phyloP scores from a whole-genome alignment of 371 early-diverging fungal genomes.

The Chytridiales sp. region DNA sequence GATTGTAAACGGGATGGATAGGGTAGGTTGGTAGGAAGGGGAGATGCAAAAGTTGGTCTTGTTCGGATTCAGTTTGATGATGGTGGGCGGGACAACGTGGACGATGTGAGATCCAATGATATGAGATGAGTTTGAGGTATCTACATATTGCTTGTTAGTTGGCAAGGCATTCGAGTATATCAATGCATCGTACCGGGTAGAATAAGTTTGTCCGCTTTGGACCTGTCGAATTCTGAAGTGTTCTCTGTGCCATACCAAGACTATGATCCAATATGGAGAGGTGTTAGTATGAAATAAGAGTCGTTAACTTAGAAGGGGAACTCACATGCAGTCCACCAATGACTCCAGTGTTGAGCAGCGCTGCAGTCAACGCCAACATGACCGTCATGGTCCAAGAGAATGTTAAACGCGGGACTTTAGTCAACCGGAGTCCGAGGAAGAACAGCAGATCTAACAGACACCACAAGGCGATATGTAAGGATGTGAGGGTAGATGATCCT shows the following conservation, averaged over 20 bases:
- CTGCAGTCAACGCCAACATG: constrained; percentile 5
- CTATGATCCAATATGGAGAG: not conserved
- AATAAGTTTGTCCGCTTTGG: not conserved
- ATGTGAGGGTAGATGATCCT: constrained; percentile 1
- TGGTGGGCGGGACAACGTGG: constrained; percentile 44
- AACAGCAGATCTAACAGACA: constrained; percentile 25
- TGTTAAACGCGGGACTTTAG: constrained; percentile 24
- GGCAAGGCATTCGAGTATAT: not conserved
- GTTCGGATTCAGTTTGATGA: constrained; percentile 40
- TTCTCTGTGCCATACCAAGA: not conserved
- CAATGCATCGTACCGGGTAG: not conserved
- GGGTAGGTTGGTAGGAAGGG: not conserved
- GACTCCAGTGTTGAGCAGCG: constrained; percentile 23
- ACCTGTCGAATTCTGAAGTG: not conserved
- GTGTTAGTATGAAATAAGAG: not conserved
- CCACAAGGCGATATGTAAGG: constrained; percentile 21
- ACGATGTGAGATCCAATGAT: constrained; percentile 48
- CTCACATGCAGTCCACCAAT: constrained; percentile 12
- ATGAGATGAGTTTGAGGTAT: constrained; percentile 26
- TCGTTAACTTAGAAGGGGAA: not conserved
- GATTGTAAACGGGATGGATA: constrained; percentile 31
- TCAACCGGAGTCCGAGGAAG: constrained; percentile 23
- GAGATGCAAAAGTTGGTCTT: constrained; percentile 29
- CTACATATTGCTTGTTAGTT: not conserved
- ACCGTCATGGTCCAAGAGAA: constrained; percentile 15